Base-by-base conservation (phyloP, 2,329 filamentous ascomycete species). In the Didymella exigua region DNA sequence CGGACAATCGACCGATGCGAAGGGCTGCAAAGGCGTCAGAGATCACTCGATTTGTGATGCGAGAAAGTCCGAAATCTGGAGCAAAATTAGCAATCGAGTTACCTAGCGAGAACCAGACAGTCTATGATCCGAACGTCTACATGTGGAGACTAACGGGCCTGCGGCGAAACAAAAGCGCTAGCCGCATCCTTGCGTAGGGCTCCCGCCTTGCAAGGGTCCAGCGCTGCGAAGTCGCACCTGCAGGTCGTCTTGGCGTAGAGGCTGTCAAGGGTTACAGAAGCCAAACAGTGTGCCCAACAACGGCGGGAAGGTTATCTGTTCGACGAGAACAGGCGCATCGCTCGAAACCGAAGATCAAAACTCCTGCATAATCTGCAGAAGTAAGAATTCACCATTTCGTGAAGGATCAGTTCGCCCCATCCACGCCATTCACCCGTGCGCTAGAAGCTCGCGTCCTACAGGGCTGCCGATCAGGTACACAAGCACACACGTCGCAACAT, bases 91-190 rank as follows among this genome's bases (percentile, higher is more conserved):
- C 54, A 56, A 56, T 56, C 54, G 8, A 34, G 30, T 56, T 56
- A 56, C 54, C 48, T 56, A 56, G 53, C 42, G 42, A 26, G 26
- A 50, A 46, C 42, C 36, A 31, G 3, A 42, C 26, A 31, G 43
- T 56, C 54, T 51, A 47, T 51, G 47, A 56, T 51, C 49, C 48
- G 43, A 48, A 56, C 54, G 54, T 56, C 34, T 40, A 47, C 52
- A 36, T 46, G 52, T 50, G 46, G 41, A 49, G 46, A 30, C 36
- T 5, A 42, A 33, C 42, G 37, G 37, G 47, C 54, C 41, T 47
- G 16, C 54, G 54, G 54, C 54, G 47, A 56, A 21, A 19, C 30
- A 38, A 36, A 9, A 8, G 31, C 54, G 43, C 54, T 56, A 56
- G 26, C 37, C 41, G n/a, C 19, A 14, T 14, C 16, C 47, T 18